Evolutionary conservation across 805 yeast species (phyloP), one percentile per base, ranked within the genome.

Genomic region (Saccharomycopsis javanensis): DNA sequence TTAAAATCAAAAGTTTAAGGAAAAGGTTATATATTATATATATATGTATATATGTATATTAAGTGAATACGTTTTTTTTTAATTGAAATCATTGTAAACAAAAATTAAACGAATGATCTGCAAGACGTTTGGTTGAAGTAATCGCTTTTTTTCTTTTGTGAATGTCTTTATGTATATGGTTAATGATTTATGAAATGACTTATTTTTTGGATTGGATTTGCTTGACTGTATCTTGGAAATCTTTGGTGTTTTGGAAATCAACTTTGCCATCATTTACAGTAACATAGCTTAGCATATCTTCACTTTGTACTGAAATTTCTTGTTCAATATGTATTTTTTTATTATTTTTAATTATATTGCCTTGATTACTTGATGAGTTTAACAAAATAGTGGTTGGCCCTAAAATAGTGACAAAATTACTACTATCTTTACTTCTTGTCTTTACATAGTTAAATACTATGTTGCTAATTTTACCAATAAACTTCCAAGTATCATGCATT

Each of bases 241-340:
- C 54, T 23, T 20, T n/a, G 16, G 63, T 60, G 46, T 53, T 58
- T 55, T 60, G 55, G 25, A 58, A 60, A 30, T 23, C 48, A 5
- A 59, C 61, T 54, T 67, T 65, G 10, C 66, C 67, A 3, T 65
- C 62, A n/a, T 65, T 58, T 10, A 74, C 64, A 0, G 72, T 71
- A 1, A 74, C 78, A 55, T 71, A 69, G 59, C 69, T 73, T 58
- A 75, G 67, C 57, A 69, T 73, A 58, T 75, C 78, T 11, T 68
- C 66, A 15, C 42, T 56, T 42, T 59, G 50, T 8, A 57, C 57
- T 5, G 55, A 33, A 0, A 75, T 20, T 18, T 23, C 57, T 4
- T 20, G 15, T 8, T 50, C 27, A 10, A 27, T 28, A 13, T 35
- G 31, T 25, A 30, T 31, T 18, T 38, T 38, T 23, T 38, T 38